These are phyloP conservation scores for Sanghuangporus sanghuang DNA, from an alignment of 1,284 basidiomycete genomes.

Conservation along the genomic window DNA sequence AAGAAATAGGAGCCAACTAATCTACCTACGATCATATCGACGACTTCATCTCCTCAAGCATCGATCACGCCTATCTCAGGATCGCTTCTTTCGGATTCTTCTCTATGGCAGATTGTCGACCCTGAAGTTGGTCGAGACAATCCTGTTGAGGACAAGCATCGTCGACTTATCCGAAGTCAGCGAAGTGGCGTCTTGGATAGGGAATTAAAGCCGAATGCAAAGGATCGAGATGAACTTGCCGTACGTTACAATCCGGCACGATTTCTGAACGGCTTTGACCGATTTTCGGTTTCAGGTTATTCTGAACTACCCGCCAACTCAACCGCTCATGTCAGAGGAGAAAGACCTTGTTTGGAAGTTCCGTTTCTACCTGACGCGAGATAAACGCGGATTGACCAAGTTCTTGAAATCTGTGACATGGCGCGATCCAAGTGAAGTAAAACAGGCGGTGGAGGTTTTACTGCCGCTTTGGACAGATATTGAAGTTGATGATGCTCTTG, in stretches of 20 bases:
- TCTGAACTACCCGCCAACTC: constrained; percentile 87
- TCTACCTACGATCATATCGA: constrained; percentile 33
- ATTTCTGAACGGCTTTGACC: constrained; percentile 4
- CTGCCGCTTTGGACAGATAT: constrained; percentile 97
- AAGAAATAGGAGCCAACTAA: constrained; percentile 15
- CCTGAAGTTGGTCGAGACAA: constrained; percentile 90
- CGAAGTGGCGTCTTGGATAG: constrained; percentile 91
- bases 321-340: constrained; percentile 83
- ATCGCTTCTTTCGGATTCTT: constrained; percentile 54
- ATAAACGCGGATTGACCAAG: constrained; percentile 91
- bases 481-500: constrained; percentile 94
- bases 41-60: constrained; percentile 29
- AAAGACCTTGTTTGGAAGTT: constrained; percentile 99
- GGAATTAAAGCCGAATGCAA: constrained; percentile 95
- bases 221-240: constrained; percentile 89
- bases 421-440: constrained; percentile 93
- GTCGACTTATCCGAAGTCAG: constrained; percentile 91
- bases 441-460: constrained; percentile 95
- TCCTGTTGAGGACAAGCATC: constrained; percentile 96
- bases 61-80: constrained; percentile 41
- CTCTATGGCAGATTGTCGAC: constrained; percentile 88
- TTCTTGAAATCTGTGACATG: constrained; percentile 98
- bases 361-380: constrained; percentile 90
- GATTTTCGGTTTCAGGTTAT: constrained; percentile 57
- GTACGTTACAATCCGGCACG: constrained; percentile 40